A percentile compares a stretch with the other conserved stretches of the same genome.
Evolutionary conservation across 805 yeast species (phyloP).

Genomic region (Nakazawaea ernobii): DNA sequence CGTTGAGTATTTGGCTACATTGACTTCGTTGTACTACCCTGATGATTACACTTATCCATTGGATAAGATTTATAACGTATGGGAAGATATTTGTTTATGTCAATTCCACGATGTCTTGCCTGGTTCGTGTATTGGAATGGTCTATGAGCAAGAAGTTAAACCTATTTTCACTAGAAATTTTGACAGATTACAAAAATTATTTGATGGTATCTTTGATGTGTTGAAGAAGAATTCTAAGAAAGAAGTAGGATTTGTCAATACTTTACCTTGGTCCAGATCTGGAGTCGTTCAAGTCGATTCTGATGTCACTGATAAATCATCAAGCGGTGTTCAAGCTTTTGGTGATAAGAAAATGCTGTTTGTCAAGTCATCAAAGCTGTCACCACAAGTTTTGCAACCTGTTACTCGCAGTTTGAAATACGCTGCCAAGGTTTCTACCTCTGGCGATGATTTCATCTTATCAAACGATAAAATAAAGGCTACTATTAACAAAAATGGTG

Average conservation of each 20-base stretch:
- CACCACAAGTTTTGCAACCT: slow-evolving; percentile 19
- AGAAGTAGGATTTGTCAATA: slow-evolving; percentile 33
- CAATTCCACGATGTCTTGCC: slow-evolving; percentile 99
- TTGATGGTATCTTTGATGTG: slow-evolving; percentile 42
- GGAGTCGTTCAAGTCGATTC: slow-evolving; percentile 29
- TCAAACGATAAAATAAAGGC: slow-evolving; percentile 60
- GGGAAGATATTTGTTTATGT: slow-evolving; percentile 87
- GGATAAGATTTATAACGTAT: slow-evolving; percentile 56
- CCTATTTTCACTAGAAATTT: slow-evolving; percentile 65
- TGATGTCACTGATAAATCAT: not conserved
- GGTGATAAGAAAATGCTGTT: slow-evolving; percentile 3
- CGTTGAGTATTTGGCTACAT: slow-evolving; percentile 75
- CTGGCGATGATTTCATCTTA: slow-evolving; percentile 40
- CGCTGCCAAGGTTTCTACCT: slow-evolving; percentile 32
- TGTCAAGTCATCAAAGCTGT: slow-evolving; percentile 12
- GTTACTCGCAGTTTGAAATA: slow-evolving; percentile 23
- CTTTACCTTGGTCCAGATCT: slow-evolving; percentile 61
- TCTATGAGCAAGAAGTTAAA: slow-evolving; percentile 81
- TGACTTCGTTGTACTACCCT: slow-evolving; percentile 52
- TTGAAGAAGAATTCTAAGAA: slow-evolving; percentile 19
- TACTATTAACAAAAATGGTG: slow-evolving; percentile 43
- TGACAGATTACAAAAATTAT: slow-evolving; percentile 45
- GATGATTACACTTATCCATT: slow-evolving; percentile 65
- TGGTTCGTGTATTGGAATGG: slow-evolving; percentile 92
- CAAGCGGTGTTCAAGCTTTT: not conserved